These are phyloP conservation scores for Neurospora sp. DNA, from an alignment of 495 filamentous ascomycete species.

Conservation along the genomic window DNA sequence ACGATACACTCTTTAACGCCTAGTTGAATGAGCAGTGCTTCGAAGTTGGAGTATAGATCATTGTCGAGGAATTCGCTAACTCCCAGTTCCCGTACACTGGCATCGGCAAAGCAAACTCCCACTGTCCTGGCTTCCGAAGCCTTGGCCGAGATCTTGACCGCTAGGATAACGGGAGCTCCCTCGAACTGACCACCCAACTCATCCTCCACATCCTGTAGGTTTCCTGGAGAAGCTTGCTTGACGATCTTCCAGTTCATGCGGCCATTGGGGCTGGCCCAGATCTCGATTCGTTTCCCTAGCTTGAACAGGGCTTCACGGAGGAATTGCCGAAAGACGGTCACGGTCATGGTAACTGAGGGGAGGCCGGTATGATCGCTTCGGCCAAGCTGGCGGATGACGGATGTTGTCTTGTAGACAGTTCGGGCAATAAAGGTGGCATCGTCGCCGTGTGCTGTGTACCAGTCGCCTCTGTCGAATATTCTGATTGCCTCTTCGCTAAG, in stretches of 20 bases:
- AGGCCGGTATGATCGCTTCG: conserved; percentile 71
- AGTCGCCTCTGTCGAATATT: conserved; percentile 90
- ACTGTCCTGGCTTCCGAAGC: conserved; percentile 77
- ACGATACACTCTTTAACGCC: conserved; percentile 91
- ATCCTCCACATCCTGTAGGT: conserved; percentile 94
- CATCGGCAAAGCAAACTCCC: conserved; percentile 96
- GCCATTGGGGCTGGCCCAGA: conserved; percentile 64
- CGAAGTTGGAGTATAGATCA: conserved; percentile 95
- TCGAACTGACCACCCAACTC: conserved; percentile 85
- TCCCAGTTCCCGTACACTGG: conserved; percentile 88
- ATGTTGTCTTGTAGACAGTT: conserved; percentile 95
- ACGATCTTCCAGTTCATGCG: conserved; percentile 82
- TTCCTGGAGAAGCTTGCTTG: conserved; percentile 91
- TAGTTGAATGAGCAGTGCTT: conserved; percentile 89
- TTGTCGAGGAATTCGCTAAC: conserved; percentile 98
- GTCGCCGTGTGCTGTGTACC: conserved; percentile 85
- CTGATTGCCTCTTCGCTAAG: conserved; percentile 66
- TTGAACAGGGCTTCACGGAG: conserved; percentile 88
- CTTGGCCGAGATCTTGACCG: conserved; percentile 84
- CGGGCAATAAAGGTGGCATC: conserved; percentile 91
- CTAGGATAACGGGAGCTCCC: conserved; percentile 82
- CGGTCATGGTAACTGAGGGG: conserved; percentile 84
- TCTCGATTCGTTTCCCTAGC: conserved; percentile 81
- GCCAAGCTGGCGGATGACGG: conserved; percentile 83
- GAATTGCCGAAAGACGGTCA: conserved; percentile 92